These are phyloP conservation scores for Xerocomellus intermedius DNA, from an alignment of 768 basidiomycete species.

Conservation along the genomic window DNA sequence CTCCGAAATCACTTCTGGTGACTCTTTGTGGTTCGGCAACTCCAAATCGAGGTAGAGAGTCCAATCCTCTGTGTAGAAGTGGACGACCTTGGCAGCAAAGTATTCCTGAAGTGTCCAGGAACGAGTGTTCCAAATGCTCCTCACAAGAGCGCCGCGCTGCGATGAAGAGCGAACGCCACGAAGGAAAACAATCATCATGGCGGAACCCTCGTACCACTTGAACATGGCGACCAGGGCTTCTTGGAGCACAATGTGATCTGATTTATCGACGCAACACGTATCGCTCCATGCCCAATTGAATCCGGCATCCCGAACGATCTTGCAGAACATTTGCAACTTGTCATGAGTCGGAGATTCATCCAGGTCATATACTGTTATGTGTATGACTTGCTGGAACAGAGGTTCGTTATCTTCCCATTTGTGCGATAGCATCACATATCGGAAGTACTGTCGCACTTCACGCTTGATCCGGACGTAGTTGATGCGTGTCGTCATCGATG, in stretches of 20 bases:
- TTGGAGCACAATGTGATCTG: too few species aligned
- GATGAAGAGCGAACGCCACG: not conserved
- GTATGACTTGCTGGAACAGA: not conserved
- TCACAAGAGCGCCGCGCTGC: not conserved
- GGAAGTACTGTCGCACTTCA: too few species aligned
- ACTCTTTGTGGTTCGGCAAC: not conserved
- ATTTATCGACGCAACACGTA: too few species aligned
- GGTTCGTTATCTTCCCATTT: not conserved
- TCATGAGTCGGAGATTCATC: not conserved
- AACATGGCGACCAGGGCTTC: not conserved
- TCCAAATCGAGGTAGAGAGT: not conserved
- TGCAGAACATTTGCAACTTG: not conserved
- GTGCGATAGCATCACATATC: not conserved
- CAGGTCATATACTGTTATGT: not conserved
- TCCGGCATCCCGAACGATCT: too few species aligned
- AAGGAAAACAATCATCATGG: not conserved
- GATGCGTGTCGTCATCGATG: too few species aligned
- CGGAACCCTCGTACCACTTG: not conserved
- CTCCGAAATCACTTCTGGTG: not conserved
- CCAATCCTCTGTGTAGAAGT: not conserved
- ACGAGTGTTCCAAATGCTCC: not conserved
- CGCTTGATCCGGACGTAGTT: too few species aligned
- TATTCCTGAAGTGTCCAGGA: not conserved
- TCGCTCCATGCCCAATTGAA: too few species aligned
- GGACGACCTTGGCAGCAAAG: not conserved